Base-by-base conservation (phyloP, 2,329 filamentous ascomycete species). In the Aspergillus chevalieri region DNA sequence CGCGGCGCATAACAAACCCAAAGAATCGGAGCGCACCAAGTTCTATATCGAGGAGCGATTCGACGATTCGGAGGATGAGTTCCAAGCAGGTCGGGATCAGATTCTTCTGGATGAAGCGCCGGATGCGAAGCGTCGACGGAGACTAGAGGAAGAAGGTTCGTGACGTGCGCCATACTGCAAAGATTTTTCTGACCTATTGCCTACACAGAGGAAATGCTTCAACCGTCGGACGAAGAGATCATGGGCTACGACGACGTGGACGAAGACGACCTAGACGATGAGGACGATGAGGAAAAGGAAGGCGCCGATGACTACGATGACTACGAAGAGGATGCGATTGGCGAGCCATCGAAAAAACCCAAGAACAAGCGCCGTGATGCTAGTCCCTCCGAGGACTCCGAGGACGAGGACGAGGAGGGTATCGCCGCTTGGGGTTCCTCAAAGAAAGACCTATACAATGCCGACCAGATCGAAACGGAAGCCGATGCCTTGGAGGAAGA, bases 21-120 rank as follows among this genome's bases (percentile, higher is more conserved):
- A 65, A 34, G 52, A 53, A 3, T 52, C 60, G 7, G 59, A 61
- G 43, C 60, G 59, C 39, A 63, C 64, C 30, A 71, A 66, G 49
- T 74, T 67, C 46, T 62, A 65, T 47, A 52, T 68, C 17, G 65
- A 74, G 53, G 84, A 92, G 69, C 89, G 95, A 70, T 85, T 98
- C 59, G 89, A 91, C 57, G 86, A 96, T 67, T 94, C 90, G 1
- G 89, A 95, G 68, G 93, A 98, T 68, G 89, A 95, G 66, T 95
- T 95, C 67, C 89, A 92, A 62, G 77, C 91, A 52, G 86, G 91
- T 56, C 82, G 87, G 56, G 93, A 98, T 70, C 86, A 88, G 64
- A 84, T 98, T 54, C 71, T 92, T 62, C 78, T 98, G 34, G 89
- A 95, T 26, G 89, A 95, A 57, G 86, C 79, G 30, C 88, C 86